phyloP scores from a whole-genome alignment of 1,284 basidiomycete species.

The Apiotrichum domesticum region DNA sequence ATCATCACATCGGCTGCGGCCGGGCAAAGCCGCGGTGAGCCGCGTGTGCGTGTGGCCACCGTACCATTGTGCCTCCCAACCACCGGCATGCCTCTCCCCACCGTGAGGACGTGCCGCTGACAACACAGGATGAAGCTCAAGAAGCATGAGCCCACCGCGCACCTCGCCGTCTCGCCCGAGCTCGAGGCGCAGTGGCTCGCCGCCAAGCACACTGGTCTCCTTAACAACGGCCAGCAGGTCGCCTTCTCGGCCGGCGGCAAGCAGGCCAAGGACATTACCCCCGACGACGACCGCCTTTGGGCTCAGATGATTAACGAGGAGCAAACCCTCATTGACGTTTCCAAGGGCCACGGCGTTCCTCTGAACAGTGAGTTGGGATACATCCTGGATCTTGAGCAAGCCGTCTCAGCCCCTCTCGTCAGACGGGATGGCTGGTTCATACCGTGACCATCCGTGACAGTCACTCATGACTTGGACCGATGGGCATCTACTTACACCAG shows the following conservation, averaged over 20 bases:
- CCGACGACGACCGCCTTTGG: conserved; percentile 59
- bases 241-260: conserved; percentile 62
- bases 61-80: too few relatives aligned
- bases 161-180: conserved; percentile 53
- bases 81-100: neutral
- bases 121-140: conserved; percentile 63
- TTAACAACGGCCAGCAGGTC: conserved; percentile 49
- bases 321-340: conserved; percentile 48
- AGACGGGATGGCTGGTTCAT: too few relatives aligned
- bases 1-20: neutral
- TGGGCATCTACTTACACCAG: conserved; percentile 42
- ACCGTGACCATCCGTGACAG: neutral
- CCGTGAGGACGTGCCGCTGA: neutral
- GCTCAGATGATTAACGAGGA: conserved; percentile 56
- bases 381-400: neutral
- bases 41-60: conserved; percentile 23
- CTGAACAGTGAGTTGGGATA: conserved; percentile 65
- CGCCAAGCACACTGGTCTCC: conserved; percentile 64
- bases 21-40: neutral
- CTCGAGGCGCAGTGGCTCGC: conserved; percentile 75
- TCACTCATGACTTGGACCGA: too few relatives aligned
- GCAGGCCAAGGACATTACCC: conserved; percentile 5
- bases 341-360: conserved; percentile 82
- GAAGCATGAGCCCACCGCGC: conserved; percentile 57
- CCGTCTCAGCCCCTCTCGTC: conserved; percentile 1